Conservation (phyloP, 306 rosid genomes). For the Senna tora region DNA sequence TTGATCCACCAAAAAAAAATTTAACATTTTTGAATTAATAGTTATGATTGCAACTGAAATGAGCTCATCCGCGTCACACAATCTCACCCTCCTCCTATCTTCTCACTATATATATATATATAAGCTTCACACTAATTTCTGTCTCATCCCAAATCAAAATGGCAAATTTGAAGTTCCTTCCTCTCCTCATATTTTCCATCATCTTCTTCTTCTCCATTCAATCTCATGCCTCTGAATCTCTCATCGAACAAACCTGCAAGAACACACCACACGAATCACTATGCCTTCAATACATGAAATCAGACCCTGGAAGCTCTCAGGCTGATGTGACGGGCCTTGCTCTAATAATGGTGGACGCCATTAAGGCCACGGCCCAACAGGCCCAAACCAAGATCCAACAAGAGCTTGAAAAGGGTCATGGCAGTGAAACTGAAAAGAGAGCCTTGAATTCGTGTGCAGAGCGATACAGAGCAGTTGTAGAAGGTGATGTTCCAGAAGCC, state of each 20-base stretch:
- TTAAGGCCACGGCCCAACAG: slow-evolving; percentile 34
- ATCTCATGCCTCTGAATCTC: slow-evolving; percentile 6
- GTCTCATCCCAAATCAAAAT: slow-evolving; percentile 14
- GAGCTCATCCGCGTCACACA: no score
- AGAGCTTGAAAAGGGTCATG: slow-evolving; percentile 15
- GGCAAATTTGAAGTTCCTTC: slow-evolving; percentile 1
- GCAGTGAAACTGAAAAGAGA: background rate
- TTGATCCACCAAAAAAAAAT: no score
- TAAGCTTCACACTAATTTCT: background rate
- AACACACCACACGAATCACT: slow-evolving; percentile 47
- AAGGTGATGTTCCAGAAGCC: slow-evolving; percentile 49
- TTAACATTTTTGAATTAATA: no score
- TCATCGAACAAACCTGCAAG: slow-evolving; percentile 49
- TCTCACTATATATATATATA: no score
- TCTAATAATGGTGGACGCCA: slow-evolving; percentile 39
- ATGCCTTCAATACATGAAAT: slow-evolving; percentile 40
- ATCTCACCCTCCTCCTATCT: no score
- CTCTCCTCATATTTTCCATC: no score
- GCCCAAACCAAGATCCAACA: slow-evolving; percentile 10
- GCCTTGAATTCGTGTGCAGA: slow-evolving; percentile 38
- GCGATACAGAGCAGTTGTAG: slow-evolving; percentile 31
- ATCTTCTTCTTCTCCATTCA: background rate
- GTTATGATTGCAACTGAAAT: no score
- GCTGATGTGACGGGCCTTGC: slow-evolving; percentile 47
- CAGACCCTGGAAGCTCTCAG: slow-evolving; percentile 39